phyloP scores from a whole-genome alignment of 192 early-diverging fungal genomes.

The Gamsiella multidivaricata region DNA sequence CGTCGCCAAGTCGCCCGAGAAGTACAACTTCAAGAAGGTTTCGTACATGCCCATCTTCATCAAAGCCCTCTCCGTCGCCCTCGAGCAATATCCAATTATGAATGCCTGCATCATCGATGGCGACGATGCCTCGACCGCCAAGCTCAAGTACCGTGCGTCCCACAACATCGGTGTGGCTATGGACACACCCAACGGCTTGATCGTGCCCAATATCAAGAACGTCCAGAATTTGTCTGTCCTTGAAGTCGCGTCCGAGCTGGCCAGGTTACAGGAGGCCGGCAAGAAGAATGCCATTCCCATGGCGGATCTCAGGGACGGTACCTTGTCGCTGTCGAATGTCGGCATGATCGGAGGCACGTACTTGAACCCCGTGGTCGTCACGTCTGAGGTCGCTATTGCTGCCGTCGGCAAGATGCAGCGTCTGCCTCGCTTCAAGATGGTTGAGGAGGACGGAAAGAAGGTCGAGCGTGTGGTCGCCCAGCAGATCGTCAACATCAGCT shows the following conservation, averaged over 20 bases:
- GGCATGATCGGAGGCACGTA: slow-evolving; percentile 94
- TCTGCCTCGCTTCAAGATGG: slow-evolving; percentile 83
- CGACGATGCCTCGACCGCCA: slow-evolving; percentile 58
- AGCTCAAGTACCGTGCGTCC: slow-evolving; percentile 76
- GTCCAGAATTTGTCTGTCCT: slow-evolving; percentile 88
- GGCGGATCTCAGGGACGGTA: slow-evolving; percentile 84
- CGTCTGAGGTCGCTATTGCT: slow-evolving; percentile 89
- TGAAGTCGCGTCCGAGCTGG: slow-evolving; percentile 89
- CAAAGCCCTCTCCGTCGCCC: slow-evolving; percentile 87
- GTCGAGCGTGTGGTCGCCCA: slow-evolving; percentile 79
- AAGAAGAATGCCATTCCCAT: slow-evolving; percentile 67
- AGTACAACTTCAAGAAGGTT: slow-evolving; percentile 76
- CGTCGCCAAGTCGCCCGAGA: slow-evolving; percentile 59
- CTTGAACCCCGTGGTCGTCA: slow-evolving; percentile 89
- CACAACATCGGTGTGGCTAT: slow-evolving; percentile 98
- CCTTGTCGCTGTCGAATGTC: slow-evolving; percentile 94
- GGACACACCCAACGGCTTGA: slow-evolving; percentile 94
- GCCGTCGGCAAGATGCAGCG: slow-evolving; percentile 87
- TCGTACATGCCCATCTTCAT: slow-evolving; percentile 96
- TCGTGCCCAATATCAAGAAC: slow-evolving; percentile 96
- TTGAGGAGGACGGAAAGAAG: slow-evolving; percentile 61
- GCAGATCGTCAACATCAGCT: slow-evolving; percentile 84
- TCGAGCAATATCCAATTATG: slow-evolving; percentile 86
- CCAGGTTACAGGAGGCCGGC: slow-evolving; percentile 74
- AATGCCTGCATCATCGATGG: slow-evolving; percentile 76